phyloP scores from a whole-genome alignment of 164 flowering plant species.

The Vitis labrusca region DNA sequence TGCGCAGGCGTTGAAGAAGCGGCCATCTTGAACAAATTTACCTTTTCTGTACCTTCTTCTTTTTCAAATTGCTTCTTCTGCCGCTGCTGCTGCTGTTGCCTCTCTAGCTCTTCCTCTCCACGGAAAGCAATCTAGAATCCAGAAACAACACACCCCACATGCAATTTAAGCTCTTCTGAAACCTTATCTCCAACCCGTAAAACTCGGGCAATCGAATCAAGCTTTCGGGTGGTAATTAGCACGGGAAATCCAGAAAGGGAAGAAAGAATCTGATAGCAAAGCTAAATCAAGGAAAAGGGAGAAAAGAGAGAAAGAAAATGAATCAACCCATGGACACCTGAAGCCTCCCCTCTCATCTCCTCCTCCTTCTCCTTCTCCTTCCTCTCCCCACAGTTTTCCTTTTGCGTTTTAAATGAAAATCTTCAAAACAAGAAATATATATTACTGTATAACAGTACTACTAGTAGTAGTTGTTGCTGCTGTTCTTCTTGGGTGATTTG shows the following conservation, averaged over 20 bases:
- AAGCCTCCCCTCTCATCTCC: constrained; percentile 1
- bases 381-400: not conserved
- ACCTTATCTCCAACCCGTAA: constrained; percentile 4
- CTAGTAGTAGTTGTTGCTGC: not conserved
- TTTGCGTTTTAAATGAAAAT: constrained; percentile 7
- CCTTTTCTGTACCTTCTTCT: constrained; percentile 4
- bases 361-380: not conserved
- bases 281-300: not conserved
- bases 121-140: constrained; percentile 7
- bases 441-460: too few species aligned
- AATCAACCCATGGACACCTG: constrained; percentile 5
- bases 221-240: constrained; percentile 4
- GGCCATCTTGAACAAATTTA: constrained; percentile 10
- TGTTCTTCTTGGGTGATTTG: constrained; percentile 17
- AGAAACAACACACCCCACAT: constrained; percentile 17
- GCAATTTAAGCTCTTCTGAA: constrained; percentile 15
- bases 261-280: constrained; percentile 1
- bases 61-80: not conserved
- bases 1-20: constrained; percentile 18
- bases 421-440: not conserved
- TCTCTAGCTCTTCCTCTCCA: not conserved
- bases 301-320: not conserved
- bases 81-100: not conserved
- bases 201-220: not conserved
- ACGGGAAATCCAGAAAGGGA: constrained; percentile 7